A percentile compares a stretch with the other conserved stretches of the same genome.
Evolutionary conservation across 129 eudicot genomes (phyloP).

Genomic region (Lactuca saligna): DNA sequence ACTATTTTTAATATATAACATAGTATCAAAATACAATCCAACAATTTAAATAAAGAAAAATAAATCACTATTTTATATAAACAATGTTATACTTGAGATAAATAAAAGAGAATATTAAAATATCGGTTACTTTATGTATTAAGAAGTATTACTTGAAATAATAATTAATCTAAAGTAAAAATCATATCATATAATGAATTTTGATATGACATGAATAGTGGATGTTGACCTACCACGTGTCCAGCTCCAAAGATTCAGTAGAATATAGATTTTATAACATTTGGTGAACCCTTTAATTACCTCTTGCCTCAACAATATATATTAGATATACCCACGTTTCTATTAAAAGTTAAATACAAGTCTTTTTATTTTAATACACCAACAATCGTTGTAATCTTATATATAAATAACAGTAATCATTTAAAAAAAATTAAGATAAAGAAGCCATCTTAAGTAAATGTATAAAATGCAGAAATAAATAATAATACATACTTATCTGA

Average conservation of each 20-base stretch:
- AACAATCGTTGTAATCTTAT: no score
- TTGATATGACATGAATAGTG: background rate
- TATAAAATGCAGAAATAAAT: background rate
- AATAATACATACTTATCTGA: background rate
- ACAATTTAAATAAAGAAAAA: no score
- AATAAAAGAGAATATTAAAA: no score
- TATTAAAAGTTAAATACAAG: no score
- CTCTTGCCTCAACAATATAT: constrained; percentile 38
- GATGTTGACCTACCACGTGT: constrained; percentile 56
- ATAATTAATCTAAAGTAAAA: background rate
- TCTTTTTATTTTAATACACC: no score
- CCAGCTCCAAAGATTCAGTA: constrained; percentile 81
- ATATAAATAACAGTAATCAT: background rate
- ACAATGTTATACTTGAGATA: no score
- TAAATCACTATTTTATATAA: no score
- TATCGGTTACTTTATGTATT: no score
- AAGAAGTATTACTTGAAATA: no score
- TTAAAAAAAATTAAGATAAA: no score
- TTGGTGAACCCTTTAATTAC: constrained; percentile 52
- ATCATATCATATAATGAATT: background rate
- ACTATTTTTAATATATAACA: no score
- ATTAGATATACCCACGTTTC: constrained; percentile 67
- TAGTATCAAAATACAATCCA: no score
- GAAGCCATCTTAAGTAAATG: background rate
- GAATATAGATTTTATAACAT: constrained; percentile 56